Base-by-base conservation (phyloP, 2,329 filamentous ascomycete species). In the Trichoderma citrinoviride region DNA sequence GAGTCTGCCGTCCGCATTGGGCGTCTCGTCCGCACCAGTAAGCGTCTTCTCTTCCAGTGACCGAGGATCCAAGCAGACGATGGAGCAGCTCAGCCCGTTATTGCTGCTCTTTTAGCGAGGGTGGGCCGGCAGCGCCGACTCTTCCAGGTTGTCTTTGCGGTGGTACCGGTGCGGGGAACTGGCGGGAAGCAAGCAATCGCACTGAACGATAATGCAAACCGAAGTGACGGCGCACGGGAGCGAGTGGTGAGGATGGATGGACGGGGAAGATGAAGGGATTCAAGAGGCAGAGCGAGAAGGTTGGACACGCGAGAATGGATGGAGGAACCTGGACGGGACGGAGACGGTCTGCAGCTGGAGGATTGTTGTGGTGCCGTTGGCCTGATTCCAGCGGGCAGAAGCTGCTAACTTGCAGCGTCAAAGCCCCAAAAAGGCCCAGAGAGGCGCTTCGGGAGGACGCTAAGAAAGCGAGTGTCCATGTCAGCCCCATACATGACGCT, bases 31-130 rank as follows among this genome's bases (percentile, higher is more conserved):
- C 37, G 56, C 43, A 23, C 50, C 47, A 41, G 49, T 50, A 40
- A 50, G 60, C 60, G 40, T 49, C 49, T 53, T 46, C 58, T 61
- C 49, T 46, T 62, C 49, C 60, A 62, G 60, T 62, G 60, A 62
- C 60, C 60, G 25, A 62, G 49, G 49, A 54, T 62, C 49, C 49
- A 62, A 62, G 58, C 49, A 53, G 58, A 54, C 37, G 49, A 61
- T 61, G 57, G 27, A 61, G 47, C 27, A 40, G 56, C 56, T 49
- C 56, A 60, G 56, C 56, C 56, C 56, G 60, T 54, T 10, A 37
- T 37, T 37, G 14, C 33, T 37, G 33, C 33, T 37, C 33, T 10
- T 37, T 37, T 62, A 62, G 60, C 60, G 60, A 62, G 49, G 33
- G 60, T 62, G 60, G 60, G 60, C 40, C 40, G 25, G 49, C n/a